These are phyloP conservation scores for Paramyrothecium sp. DNA, from an alignment of 2,329 filamentous ascomycete genomes.

Conservation along the genomic window DNA sequence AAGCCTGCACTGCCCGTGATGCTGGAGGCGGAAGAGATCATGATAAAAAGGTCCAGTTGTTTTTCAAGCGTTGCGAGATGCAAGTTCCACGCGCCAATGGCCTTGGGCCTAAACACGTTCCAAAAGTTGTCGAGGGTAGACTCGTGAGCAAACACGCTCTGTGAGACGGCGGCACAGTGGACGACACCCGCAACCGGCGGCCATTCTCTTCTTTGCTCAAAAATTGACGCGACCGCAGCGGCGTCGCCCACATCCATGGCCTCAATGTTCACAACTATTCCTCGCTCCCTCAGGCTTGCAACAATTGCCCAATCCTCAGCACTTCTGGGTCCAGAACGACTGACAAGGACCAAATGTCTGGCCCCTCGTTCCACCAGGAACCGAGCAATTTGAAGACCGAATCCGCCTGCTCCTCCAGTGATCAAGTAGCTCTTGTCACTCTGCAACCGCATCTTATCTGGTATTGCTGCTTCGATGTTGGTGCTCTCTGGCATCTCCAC, in stretches of 20 bases:
- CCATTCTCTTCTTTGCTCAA: too few species aligned
- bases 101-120: conserved; percentile 10
- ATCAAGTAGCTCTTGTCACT: background rate
- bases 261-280: background rate
- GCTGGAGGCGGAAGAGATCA: conserved; percentile 11
- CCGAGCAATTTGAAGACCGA: background rate
- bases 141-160: background rate
- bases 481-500: background rate
- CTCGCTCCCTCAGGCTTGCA: background rate
- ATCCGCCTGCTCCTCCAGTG: background rate
- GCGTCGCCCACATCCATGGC: background rate
- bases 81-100: conserved; percentile 10
- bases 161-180: background rate
- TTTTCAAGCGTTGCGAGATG: conserved; percentile 5
- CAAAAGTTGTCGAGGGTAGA: conserved; percentile 10
- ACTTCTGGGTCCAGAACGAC: background rate
- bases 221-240: background rate
- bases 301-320: too few species aligned
- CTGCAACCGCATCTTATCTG: background rate
- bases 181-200: background rate
- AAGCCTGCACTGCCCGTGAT: conserved; percentile 6
- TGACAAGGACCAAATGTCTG: background rate
- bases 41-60: conserved; percentile 13
- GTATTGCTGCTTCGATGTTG: background rate
- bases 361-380: background rate